Conservation (phyloP, 2,329 filamentous ascomycete genomes). For the Pseudogymnoascus sp. region DNA sequence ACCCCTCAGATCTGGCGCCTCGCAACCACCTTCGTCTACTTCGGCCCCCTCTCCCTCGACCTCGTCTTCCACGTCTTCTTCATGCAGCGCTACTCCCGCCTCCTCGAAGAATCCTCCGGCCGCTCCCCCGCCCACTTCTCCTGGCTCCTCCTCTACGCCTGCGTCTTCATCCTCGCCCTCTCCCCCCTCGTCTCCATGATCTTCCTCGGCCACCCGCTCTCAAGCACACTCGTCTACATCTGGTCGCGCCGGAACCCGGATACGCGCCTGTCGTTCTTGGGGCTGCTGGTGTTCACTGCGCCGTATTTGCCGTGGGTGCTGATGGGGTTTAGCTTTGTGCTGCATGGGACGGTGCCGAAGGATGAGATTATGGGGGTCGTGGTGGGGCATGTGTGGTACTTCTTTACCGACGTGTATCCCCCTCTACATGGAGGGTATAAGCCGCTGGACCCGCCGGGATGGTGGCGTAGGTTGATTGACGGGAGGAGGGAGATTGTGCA, state of each 20-base stretch:
- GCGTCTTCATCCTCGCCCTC: constrained; percentile 67
- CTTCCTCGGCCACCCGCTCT: constrained; percentile 88
- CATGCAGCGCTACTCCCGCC: constrained; percentile 88
- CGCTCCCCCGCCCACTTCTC: constrained; percentile 88
- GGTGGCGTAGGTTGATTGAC: constrained; percentile 56
- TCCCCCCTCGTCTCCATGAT: constrained; percentile 86
- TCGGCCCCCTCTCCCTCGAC: constrained; percentile 87
- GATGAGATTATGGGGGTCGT: constrained; percentile 94
- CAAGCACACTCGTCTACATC: constrained; percentile 92
- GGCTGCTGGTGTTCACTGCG: constrained; percentile 82
- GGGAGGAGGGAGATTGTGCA: background rate
- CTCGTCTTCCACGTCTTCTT: constrained; percentile 98
- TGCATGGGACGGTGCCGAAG: constrained; percentile 84
- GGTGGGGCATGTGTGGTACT: constrained; percentile 96
- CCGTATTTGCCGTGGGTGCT: constrained; percentile 95
- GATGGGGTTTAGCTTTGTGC: constrained; percentile 83
- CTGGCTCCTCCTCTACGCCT: constrained; percentile 85
- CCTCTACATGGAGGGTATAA: constrained; percentile 77
- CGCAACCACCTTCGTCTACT: constrained; percentile 95
- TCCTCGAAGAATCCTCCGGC: constrained; percentile 91
- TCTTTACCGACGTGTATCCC: constrained; percentile 94
- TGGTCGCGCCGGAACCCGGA: constrained; percentile 95
- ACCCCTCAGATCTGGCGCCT: constrained; percentile 80
- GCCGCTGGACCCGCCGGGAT: constrained; percentile 80
- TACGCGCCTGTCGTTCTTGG: constrained; percentile 80